phyloP scores from a whole-genome alignment of 495 filamentous ascomycete species.

The Chaetomidium leptoderma region DNA sequence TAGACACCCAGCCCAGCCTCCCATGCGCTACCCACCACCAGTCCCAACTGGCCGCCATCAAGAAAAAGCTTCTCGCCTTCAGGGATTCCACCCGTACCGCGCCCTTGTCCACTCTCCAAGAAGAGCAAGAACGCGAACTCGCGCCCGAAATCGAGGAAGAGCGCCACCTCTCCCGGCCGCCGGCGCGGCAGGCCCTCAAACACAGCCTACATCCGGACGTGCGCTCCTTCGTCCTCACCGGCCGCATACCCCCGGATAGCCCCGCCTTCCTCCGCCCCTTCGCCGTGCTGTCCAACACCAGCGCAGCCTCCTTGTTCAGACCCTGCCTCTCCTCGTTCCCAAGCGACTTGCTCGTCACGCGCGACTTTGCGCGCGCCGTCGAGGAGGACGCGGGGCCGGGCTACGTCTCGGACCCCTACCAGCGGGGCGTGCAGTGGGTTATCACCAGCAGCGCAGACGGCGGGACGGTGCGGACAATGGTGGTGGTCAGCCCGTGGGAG shows the following conservation, averaged over 20 bases:
- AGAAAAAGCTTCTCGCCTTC: too few species aligned
- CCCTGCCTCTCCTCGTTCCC: too few species aligned
- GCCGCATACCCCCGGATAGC: constrained; percentile 16
- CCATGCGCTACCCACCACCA: too few species aligned
- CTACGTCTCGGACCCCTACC: constrained; percentile 51
- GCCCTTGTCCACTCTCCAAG: too few species aligned
- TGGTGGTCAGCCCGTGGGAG: constrained; percentile 64
- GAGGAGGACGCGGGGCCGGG: constrained; percentile 2
- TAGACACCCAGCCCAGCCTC: too few species aligned
- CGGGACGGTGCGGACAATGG: constrained; percentile 33
- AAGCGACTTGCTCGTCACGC: constrained; percentile 49
- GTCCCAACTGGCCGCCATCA: constrained; percentile 48
- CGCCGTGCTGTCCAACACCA: constrained; percentile 36
- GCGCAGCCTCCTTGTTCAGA: too few species aligned
- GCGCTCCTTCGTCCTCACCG: constrained; percentile 20
- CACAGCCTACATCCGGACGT: constrained; percentile 50
- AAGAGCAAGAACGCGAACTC: constrained; percentile 70
- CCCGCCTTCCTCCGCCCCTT: constrained; percentile 49
- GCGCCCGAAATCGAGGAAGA: constrained; percentile 60
- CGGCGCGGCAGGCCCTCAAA: constrained; percentile 24
- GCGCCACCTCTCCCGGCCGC: constrained; percentile 50
- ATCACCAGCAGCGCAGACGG: constrained; percentile 32
- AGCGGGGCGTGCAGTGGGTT: constrained; percentile 58
- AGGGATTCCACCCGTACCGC: too few species aligned
- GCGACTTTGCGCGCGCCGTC: constrained; percentile 55